Evolutionary conservation across 148 eudicot genomes (phyloP).

Genomic region (Cornus kousa): DNA sequence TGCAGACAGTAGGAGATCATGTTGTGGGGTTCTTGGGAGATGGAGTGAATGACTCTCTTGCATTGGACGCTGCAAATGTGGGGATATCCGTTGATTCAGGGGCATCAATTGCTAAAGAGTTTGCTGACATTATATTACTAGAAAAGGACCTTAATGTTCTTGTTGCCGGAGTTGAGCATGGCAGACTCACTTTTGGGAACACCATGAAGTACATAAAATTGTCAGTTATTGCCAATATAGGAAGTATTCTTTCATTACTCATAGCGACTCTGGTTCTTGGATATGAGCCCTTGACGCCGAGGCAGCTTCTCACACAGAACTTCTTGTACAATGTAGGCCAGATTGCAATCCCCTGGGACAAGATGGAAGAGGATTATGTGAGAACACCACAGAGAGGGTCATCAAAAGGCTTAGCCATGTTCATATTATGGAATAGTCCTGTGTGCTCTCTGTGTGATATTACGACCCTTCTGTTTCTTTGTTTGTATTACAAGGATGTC

Average conservation of each 20-base stretch:
- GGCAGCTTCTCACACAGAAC: conserved; percentile 47
- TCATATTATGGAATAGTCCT: conserved; percentile 47
- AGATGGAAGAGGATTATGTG: conserved; percentile 47
- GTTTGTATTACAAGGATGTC: conserved; percentile 26
- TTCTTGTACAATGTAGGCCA: conserved; percentile 47
- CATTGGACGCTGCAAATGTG: conserved; percentile 47
- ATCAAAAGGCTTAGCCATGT: conserved; percentile 31
- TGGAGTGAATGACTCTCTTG: conserved; percentile 51
- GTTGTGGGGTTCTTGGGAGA: conserved; percentile 53
- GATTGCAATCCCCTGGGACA: conserved; percentile 52
- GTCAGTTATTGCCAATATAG: conserved; percentile 43
- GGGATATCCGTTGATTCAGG: conserved; percentile 55
- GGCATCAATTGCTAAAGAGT: conserved; percentile 42
- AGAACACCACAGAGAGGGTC: conserved; percentile 44
- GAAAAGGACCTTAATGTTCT: conserved; percentile 57
- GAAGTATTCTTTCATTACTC: conserved; percentile 40
- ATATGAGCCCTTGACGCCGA: conserved; percentile 43
- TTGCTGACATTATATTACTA: conserved; percentile 44
- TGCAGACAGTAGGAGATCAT: conserved; percentile 40
- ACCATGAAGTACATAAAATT: conserved; percentile 53
- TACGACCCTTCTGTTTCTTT: conserved; percentile 33
- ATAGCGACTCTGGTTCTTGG: conserved; percentile 36
- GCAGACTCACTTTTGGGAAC: conserved; percentile 39
- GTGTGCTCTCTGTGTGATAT: conserved; percentile 43
- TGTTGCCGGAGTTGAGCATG: conserved; percentile 47